A percentile compares a stretch with the other conserved stretches of the same genome.
Conservation (phyloP, 495 filamentous ascomycete genomes). For the Penicillium simplicissimum region DNA sequence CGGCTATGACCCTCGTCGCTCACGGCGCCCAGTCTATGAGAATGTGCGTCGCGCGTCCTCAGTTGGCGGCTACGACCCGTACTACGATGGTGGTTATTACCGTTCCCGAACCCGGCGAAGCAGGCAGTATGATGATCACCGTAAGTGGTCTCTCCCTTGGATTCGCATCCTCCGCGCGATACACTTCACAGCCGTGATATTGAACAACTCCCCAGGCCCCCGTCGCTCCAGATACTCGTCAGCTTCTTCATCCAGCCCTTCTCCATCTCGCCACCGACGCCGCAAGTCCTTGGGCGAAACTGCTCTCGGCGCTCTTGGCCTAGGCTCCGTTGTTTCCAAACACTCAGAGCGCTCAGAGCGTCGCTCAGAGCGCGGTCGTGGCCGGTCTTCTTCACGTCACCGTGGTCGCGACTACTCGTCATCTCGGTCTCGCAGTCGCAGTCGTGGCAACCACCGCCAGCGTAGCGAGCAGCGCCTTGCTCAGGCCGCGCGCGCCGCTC, state of each 20-base stretch:
- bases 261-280: constrained; percentile 47
- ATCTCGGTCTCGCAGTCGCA: constrained; percentile 36
- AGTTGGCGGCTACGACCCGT: constrained; percentile 43
- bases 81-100: constrained; percentile 59
- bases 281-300: constrained; percentile 74
- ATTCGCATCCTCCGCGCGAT: neutral
- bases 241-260: constrained; percentile 43
- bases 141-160: constrained; percentile 24
- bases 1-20: constrained; percentile 48
- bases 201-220: constrained; percentile 29
- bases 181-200: neutral
- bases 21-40: constrained; percentile 43
- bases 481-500: constrained; percentile 82
- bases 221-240: constrained; percentile 42
- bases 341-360: constrained; percentile 16
- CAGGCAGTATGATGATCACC: constrained; percentile 53
- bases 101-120: constrained; percentile 54
- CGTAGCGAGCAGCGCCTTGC: constrained; percentile 66
- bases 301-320: constrained; percentile 63
- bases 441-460: constrained; percentile 35
- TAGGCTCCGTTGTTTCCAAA: constrained; percentile 51
- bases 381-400: constrained; percentile 44
- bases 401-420: constrained; percentile 57
- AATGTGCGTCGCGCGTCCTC: constrained; percentile 44
- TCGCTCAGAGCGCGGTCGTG: constrained; percentile 21